Base-by-base conservation (phyloP, 2,329 filamentous ascomycete species). In the Lachnellula hyalina region DNA sequence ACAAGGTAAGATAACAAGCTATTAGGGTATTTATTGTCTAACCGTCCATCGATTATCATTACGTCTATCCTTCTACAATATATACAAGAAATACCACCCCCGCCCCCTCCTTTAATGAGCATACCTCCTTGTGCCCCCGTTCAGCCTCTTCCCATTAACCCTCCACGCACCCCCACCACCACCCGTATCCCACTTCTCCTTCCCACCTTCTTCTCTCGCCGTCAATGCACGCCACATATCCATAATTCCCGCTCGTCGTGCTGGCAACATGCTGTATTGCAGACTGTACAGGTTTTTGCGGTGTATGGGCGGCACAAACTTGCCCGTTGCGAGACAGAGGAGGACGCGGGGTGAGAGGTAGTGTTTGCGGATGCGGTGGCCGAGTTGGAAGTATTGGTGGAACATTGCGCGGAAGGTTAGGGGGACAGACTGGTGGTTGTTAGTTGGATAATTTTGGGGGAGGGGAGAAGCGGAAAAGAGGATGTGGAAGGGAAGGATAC, bases 181-280 rank as follows among this genome's bases (percentile, higher is more conserved):
- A 44, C 23, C 51, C 41, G 36, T 40, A 49, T 9, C 36, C 50
- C 21, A 25, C 25, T 47, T 49, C 23, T 46, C 40, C 45, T 57
- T 40, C 52, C 48, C 34, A 41, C 42, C 15, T 5, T 42, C 40
- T 19, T 52, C 51, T 32, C 53, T 46, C 5, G 57, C 57, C 8
- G 65, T 69, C 44, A 70, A 57, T 7, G 65, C 67, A 53, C 60
- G 56, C 94, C 95, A 99, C 70, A 97, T 86, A 68, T 96, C 91
- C 64, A 82, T 77, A 54, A 97, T 87, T 2, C 86, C 85, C 0
- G 90, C 87, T 45, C 95, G 78, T 52, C 82, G 82, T 7, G 89
- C 87, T 0, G 95, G 95, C 41, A 99, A 79, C 90, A 97, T 97
- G 74, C 90, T 96, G 72, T 99, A 99, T 73, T 99, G 94, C 65